Percentiles rank a stretch among this genome's conserved stretches.
phyloP scores from a whole-genome alignment of 2,329 filamentous ascomycete genomes.

The Huntiella savannae region DNA sequence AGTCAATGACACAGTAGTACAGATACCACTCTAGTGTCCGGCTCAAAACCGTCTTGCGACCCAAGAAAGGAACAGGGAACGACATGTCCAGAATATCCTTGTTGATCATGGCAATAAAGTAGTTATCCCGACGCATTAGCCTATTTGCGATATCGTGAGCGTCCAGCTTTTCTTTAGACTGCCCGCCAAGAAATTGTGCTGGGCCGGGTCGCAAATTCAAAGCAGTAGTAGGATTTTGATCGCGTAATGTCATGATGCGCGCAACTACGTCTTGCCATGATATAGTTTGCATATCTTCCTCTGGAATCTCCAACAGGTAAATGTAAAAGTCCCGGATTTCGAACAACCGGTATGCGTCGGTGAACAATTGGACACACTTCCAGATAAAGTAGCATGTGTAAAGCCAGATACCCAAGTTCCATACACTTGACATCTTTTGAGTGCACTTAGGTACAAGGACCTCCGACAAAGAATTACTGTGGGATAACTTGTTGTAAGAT shows the following conservation, averaged over 20 bases:
- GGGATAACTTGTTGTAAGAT: slow-evolving; percentile 56
- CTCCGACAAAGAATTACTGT: slow-evolving; percentile 36
- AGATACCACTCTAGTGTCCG: slow-evolving; percentile 84
- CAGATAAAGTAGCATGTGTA: slow-evolving; percentile 74
- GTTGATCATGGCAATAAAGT: slow-evolving; percentile 90
- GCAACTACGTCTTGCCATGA: slow-evolving; percentile 86
- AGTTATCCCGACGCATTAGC: slow-evolving; percentile 91
- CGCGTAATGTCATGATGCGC: slow-evolving; percentile 64
- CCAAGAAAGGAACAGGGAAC: slow-evolving; percentile 66
- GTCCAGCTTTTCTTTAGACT: slow-evolving; percentile 85
- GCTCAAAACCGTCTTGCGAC: slow-evolving; percentile 66
- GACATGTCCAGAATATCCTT: slow-evolving; percentile 85
- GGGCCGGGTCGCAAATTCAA: slow-evolving; percentile 32
- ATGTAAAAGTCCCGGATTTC: slow-evolving; percentile 74
- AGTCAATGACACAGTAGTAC: slow-evolving; percentile 76
- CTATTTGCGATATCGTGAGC: slow-evolving; percentile 95
- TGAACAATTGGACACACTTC: slow-evolving; percentile 53
- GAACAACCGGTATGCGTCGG: slow-evolving; percentile 53
- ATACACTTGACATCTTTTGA: slow-evolving; percentile 50
- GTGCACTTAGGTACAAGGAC: slow-evolving; percentile 57
- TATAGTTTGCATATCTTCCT: slow-evolving; percentile 76
- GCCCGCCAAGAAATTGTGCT: slow-evolving; percentile 49
- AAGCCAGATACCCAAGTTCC: slow-evolving; percentile 65
- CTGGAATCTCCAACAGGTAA: slow-evolving; percentile 62
- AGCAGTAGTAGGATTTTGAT: slow-evolving; percentile 68